Conservation (phyloP, 73 alveolate species). For the Uronychia setigera region DNA sequence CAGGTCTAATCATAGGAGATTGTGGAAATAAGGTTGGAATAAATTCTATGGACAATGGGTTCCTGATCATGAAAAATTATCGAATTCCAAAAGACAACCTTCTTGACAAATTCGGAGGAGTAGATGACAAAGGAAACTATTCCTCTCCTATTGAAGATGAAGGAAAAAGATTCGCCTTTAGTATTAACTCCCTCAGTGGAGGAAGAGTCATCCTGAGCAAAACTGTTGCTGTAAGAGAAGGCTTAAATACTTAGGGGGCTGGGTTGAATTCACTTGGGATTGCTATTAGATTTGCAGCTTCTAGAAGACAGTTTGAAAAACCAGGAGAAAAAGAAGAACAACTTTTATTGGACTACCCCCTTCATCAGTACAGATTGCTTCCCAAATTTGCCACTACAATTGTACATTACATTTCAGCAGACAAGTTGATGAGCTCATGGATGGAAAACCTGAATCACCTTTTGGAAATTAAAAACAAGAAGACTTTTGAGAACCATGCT, state of each 20-base stretch:
- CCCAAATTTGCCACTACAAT: slow-evolving; percentile 40
- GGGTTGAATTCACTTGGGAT: slow-evolving; percentile 9
- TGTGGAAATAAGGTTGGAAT: slow-evolving; percentile 84
- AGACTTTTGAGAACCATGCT: slow-evolving; percentile 42
- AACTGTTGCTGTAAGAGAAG: slow-evolving; percentile 36
- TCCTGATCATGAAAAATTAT: slow-evolving; percentile 66
- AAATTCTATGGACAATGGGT: slow-evolving; percentile 88
- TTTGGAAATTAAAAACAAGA: slow-evolving; percentile 26
- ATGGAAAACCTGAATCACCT: slow-evolving; percentile 10
- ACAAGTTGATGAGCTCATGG: slow-evolving; percentile 19
- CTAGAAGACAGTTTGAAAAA: slow-evolving; percentile 63
- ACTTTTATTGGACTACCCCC: slow-evolving; percentile 54
- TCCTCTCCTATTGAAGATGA: slow-evolving; percentile 64
- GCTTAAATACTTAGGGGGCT: not conserved
- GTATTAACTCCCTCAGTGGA: slow-evolving; percentile 70
- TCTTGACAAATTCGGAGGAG: slow-evolving; percentile 71
- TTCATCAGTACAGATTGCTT: slow-evolving; percentile 51
- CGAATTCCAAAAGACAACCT: slow-evolving; percentile 77
- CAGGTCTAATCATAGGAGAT: slow-evolving; percentile 86
- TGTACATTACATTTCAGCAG: slow-evolving; percentile 14
- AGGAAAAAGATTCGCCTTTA: slow-evolving; percentile 80
- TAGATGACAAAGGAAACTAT: slow-evolving; percentile 69
- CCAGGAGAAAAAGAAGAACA: slow-evolving; percentile 55
- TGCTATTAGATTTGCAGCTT: slow-evolving; percentile 66
- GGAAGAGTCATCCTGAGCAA: slow-evolving; percentile 75